Conservation (phyloP, 2,329 filamentous ascomycete species). For the Plectosphaerella plurivora region DNA sequence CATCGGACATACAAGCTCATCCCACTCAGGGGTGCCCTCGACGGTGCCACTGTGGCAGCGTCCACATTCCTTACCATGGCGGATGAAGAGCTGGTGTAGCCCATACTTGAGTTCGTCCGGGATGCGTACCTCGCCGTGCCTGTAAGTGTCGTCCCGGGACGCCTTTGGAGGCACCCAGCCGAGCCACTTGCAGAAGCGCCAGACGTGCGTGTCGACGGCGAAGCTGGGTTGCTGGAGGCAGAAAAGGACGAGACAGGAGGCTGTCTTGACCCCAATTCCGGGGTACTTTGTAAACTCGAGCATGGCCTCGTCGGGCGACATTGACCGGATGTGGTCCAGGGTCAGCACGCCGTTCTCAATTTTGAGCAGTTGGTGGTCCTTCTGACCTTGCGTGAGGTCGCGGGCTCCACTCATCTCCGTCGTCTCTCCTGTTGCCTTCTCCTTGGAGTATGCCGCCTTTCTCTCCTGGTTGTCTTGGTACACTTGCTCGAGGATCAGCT, state of each 20-base stretch:
- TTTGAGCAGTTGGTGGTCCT: slow-evolving; percentile 51
- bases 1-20: slow-evolving; percentile 40
- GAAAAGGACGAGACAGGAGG: slow-evolving; percentile 53
- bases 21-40: slow-evolving; percentile 57
- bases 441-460: slow-evolving; percentile 37
- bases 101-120: slow-evolving; percentile 50
- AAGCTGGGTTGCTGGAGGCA: slow-evolving; percentile 49
- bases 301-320: slow-evolving; percentile 44
- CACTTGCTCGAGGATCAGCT: slow-evolving; percentile 67
- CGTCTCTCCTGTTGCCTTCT: slow-evolving; percentile 32
- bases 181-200: slow-evolving; percentile 46
- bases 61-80: slow-evolving; percentile 44
- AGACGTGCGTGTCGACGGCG: slow-evolving; percentile 55
- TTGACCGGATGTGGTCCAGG: slow-evolving; percentile 44
- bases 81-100: slow-evolving; percentile 50
- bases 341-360: slow-evolving; percentile 55
- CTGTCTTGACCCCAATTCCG: slow-evolving; percentile 54
- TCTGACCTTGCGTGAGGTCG: slow-evolving; percentile 39
- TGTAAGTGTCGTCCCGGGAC: slow-evolving; percentile 41
- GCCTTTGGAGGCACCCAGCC: slow-evolving; percentile 50
- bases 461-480: slow-evolving; percentile 58
- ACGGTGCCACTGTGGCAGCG: slow-evolving; percentile 48
- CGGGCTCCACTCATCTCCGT: slow-evolving; percentile 36
- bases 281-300: slow-evolving; percentile 43
- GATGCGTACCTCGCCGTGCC: slow-evolving; percentile 47